Evolutionary conservation across 495 filamentous ascomycete genomes (phyloP).

Genomic region (Neurospora terricola): DNA sequence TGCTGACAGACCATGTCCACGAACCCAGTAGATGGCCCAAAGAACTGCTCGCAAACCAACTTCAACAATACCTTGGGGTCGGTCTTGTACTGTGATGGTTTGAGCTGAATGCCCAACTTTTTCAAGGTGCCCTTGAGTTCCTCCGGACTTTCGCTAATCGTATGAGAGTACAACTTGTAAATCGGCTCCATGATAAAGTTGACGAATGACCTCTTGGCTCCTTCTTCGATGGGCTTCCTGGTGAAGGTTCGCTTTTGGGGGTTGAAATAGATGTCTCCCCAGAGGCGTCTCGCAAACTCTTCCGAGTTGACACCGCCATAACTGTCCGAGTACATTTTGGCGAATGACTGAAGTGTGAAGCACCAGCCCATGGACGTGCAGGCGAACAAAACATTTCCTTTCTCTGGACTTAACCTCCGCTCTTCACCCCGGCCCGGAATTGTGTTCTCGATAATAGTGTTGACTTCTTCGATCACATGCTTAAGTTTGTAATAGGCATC

Average conservation of each 20-base stretch:
- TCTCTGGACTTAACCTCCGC: constrained; percentile 83
- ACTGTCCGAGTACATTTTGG: constrained; percentile 89
- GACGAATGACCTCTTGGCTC: constrained; percentile 78
- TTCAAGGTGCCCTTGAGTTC: constrained; percentile 74
- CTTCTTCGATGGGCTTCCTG: constrained; percentile 71
- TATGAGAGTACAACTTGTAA: constrained; percentile 96
- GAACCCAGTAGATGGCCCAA: constrained; percentile 75
- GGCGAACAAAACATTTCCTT: constrained; percentile 92
- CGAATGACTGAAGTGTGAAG: constrained; percentile 86
- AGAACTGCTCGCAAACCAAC: constrained; percentile 90
- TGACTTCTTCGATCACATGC: constrained; percentile 95
- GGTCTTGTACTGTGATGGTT: constrained; percentile 81
- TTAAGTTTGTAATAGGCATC: constrained; percentile 99
- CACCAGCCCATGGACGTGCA: constrained; percentile 92
- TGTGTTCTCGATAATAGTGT: constrained; percentile 83
- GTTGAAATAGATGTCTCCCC: constrained; percentile 97
- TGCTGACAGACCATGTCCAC: constrained; percentile 93
- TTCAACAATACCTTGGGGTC: constrained; percentile 85
- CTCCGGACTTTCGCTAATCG: constrained; percentile 81
- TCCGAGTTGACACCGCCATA: constrained; percentile 69
- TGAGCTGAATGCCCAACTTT: constrained; percentile 72
- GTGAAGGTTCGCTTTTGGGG: constrained; percentile 82
- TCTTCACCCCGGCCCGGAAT: constrained; percentile 74
- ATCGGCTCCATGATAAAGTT: constrained; percentile 93
- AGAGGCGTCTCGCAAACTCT: constrained; percentile 74